Base-by-base conservation (phyloP, 306 rosid species). In the Lathyrus tuberosus region DNA sequence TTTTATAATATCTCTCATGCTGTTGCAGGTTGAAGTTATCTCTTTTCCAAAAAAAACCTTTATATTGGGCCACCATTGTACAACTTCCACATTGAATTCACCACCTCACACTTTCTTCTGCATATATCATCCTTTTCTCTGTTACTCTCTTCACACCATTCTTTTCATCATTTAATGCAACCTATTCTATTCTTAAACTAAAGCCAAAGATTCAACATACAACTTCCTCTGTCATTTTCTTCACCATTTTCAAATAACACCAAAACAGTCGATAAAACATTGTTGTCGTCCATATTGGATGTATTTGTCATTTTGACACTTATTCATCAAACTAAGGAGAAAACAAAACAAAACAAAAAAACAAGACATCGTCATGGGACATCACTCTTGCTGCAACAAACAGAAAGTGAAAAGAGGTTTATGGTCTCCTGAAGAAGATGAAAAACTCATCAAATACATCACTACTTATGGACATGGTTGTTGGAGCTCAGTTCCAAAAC, bases 381-480 rank as follows among this genome's bases (percentile, higher is more conserved):
- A 90, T 65, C 98, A 90, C 85, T 87, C 97, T 49, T 94, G 99
- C 79, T 91, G 99, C 76, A 91, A 84, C 87, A 94, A 91, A 72
- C 97, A 91, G 89, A 88, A 94, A 74, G 97, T 91, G 69, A 94
- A 94, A 86, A 91, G 99, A 61, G 99, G 99, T 35, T 63, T 94
- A 8, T 94, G 99, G 99, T 94, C 99, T 31, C 97, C 99, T 0
- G 99, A 94, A 52, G 99, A 94, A 71, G 99, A 94, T 82, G 96
- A 94, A 72, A 94, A 94, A 58, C 99, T 94, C 83, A 68, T 91
- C 77, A 87, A 79, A 83, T 91, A 91, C 77, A 87, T 94, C 57
- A 80, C 97, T 52, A 83, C 86, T 70, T 80, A 88, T 65, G 96
- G 99, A 80, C 99, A 88, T 77, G 99, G 97, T 72, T 88, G 91